Evolutionary conservation across 345 rosid genomes (phyloP).

Genomic region (Bruguiera sexangula): DNA sequence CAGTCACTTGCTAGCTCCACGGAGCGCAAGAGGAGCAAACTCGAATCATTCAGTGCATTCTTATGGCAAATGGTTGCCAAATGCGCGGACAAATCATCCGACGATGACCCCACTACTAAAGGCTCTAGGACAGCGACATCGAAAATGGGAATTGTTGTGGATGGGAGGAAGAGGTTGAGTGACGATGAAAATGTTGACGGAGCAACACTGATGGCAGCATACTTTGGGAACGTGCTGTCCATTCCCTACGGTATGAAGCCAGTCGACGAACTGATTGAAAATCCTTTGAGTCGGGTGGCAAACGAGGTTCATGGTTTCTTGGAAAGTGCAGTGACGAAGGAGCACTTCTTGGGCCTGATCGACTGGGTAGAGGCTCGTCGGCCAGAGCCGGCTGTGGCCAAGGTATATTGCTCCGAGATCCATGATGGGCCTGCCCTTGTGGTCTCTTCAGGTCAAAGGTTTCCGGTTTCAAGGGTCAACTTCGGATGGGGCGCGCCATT

Average conservation of each 20-base stretch:
- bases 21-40: conserved; percentile 44
- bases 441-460: conserved; percentile 67
- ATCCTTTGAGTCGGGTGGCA: conserved; percentile 54
- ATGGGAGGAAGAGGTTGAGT: conserved; percentile 53
- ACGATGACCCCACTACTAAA: neutral
- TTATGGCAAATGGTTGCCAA: conserved; percentile 66
- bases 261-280: conserved; percentile 34
- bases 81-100: conserved; percentile 11
- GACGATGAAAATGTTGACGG: conserved; percentile 1
- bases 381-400: conserved; percentile 49
- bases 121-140: neutral
- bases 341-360: conserved; percentile 66
- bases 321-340: conserved; percentile 36
- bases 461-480: conserved; percentile 46
- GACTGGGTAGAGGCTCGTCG: conserved; percentile 76
- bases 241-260: conserved; percentile 47
- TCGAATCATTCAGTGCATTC: conserved; percentile 62
- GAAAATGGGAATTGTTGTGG: conserved; percentile 64
- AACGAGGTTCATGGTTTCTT: conserved; percentile 50
- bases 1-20: conserved; percentile 39
- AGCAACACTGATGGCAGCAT: conserved; percentile 23
- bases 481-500: conserved; percentile 59
- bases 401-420: conserved; percentile 39
- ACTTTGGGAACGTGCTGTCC: conserved; percentile 71
- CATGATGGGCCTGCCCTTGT: conserved; percentile 59